Base-by-base conservation (phyloP, 73 alveolate species). In the Tetrahymena malaccensis region DNA sequence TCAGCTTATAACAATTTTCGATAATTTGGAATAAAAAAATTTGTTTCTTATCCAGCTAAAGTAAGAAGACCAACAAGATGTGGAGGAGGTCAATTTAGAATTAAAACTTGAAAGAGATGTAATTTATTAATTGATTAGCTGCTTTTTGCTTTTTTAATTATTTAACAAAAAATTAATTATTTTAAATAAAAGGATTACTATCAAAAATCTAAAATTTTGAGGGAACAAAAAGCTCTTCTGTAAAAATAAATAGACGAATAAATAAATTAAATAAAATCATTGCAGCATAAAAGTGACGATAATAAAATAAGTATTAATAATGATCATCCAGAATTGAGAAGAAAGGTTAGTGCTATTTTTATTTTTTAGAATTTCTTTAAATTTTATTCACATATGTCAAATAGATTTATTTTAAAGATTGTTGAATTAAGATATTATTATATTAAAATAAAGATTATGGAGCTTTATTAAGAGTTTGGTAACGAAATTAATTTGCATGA, bases 1-100 rank as follows among this genome's bases (percentile, higher is more conserved):
- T 7, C 35, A 95, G 57, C 94, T 95, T 27, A 95, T 95, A 1
- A 94, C 93, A 16, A 95, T 95, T 17, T 95, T 95, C 85, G 94
- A 89, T 89, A 94, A 95, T 50, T 55, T 95, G 21, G 97, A 95
- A 37, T 94, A 95, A 50, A 95, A 94, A 50, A 95, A 95, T 55
- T 38, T 95, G n/a, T 95, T 95, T 43, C n/a, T 95, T 25, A 95
- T 95, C 55, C 85, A 95, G 84, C 38, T 94, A 19, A 95, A 94
- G 38, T 55, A 95, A 93, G 97, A 95, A 85, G 95, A 94, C 1
- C 93, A 95, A 55, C 25, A 95, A 44, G 94, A 95, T 93, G 83
- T 95, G 3, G 97, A 95, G 50, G 97, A 95, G 55, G 83, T 95
- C 58, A 95, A 95, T 70, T 31, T 70, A 70, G 89, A 70, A 33